Percentiles rank a stretch among this genome's conserved stretches.
Conservation (phyloP, 2,329 filamentous ascomycete species). For the Ceratocystis variospora region DNA sequence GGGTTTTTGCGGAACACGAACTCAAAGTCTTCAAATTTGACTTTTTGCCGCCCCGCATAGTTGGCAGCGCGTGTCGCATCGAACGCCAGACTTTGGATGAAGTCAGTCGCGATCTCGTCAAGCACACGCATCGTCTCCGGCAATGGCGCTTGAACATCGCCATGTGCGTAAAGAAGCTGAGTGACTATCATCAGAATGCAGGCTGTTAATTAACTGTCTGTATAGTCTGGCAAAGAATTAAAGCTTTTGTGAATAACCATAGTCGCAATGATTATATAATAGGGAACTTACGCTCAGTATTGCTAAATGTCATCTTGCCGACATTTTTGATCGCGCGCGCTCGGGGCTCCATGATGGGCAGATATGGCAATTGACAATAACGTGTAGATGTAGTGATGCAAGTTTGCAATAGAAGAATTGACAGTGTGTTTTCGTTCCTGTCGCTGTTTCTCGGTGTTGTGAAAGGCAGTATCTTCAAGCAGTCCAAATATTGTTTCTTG, state of each 20-base stretch:
- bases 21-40: slow-evolving; percentile 96
- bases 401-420: background rate
- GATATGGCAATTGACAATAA: background rate
- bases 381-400: background rate
- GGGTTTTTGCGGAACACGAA: slow-evolving; percentile 82
- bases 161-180: slow-evolving; percentile 64
- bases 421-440: background rate
- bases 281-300: slow-evolving; percentile 49
- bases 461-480: background rate
- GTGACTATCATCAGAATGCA: slow-evolving; percentile 37
- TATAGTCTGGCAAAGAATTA: too few relatives aligned
- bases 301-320: slow-evolving; percentile 66
- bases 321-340: slow-evolving; percentile 68
- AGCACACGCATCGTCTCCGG: slow-evolving; percentile 73
- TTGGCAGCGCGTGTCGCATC: slow-evolving; percentile 74
- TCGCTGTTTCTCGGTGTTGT: background rate
- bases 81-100: slow-evolving; percentile 87
- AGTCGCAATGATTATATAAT: background rate
- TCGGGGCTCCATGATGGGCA: slow-evolving; percentile 54
- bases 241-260: background rate
- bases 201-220: too few relatives aligned
- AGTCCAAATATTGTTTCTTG: background rate
- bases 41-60: slow-evolving; percentile 81
- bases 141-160: slow-evolving; percentile 64
- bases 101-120: slow-evolving; percentile 93